Base-by-base conservation (phyloP, 1,284 basidiomycete species). In the Heterobasidion occidentale region DNA sequence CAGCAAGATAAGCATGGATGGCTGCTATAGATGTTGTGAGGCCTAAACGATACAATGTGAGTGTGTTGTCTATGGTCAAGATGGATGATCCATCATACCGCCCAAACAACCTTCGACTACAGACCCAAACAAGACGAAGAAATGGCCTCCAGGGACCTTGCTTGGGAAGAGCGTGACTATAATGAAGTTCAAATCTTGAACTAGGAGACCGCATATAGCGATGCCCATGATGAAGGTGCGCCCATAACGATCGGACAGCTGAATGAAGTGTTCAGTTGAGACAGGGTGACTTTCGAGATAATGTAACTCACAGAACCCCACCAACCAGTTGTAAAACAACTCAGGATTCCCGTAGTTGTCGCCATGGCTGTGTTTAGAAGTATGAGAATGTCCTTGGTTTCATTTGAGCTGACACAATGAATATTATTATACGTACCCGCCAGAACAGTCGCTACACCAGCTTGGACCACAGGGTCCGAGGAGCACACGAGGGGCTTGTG, bases 241-340 rank as follows among this genome's bases (percentile, higher is more conserved):
- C 7, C 94, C 94, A 63, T 80, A 70, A 12, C 89, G 78, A 67
- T 97, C 94, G 1, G 90, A 93, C 19, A 88, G 77, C 80, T 90
- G 63, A 34, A 47, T 45, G 15, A 11, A 38, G 36, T 46, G 57
- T 33, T 11, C 36, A 48, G 42, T 17, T 52, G 38, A 56, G 42
- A 33, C 34, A 44, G 11, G 45, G 50, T 20, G 46, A 34, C 36
- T 50, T 36, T n/a, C 20, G 9, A 56, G 19, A 57, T 53, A 33
- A 38, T 52, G 58, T 56, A 19, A 72, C 79, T 60, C 67, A 85
- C 86, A 53, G 85, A 78, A 53, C 88, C 88, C 94, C 93, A 96
- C 78, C 84, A 92, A 1, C 82, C 91, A 7, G 90, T 88, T 0
- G 91, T 93, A 45, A 94, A 64, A 62, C 83, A 84, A 44, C 77